Evolutionary conservation across 2,329 filamentous ascomycete species (phyloP).

Genomic region (Domatiomyces catenatus): DNA sequence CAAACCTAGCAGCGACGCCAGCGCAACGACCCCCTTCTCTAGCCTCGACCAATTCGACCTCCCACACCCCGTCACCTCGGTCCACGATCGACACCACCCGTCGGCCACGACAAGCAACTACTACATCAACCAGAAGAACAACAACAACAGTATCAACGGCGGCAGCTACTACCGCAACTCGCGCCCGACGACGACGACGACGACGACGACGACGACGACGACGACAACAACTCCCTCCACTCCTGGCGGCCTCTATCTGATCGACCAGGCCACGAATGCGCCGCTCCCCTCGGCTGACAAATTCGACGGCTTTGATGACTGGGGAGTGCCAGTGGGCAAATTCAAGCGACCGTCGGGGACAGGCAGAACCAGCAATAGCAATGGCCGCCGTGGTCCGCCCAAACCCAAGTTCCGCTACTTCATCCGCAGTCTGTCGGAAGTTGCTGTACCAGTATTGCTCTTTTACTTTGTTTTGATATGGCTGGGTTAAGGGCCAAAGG

Average conservation of each 20-base stretch:
- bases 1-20: slow-evolving; percentile 8
- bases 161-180: slow-evolving; percentile 6
- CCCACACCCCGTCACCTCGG: slow-evolving; percentile 18
- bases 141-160: slow-evolving; percentile 3
- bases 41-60: slow-evolving; percentile 7
- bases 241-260: slow-evolving; percentile 23
- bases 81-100: slow-evolving; percentile 14
- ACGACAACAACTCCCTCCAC: too few relatives aligned
- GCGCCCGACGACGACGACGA: slow-evolving; percentile 10
- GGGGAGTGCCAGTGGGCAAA: slow-evolving; percentile 6
- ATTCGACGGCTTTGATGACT: slow-evolving; percentile 8
- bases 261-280: slow-evolving; percentile 4
- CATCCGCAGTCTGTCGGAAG: slow-evolving; percentile 44
- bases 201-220: slow-evolving; percentile 9
- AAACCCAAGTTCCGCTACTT: slow-evolving; percentile 44
- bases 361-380: slow-evolving; percentile 7
- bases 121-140: slow-evolving; percentile 1
- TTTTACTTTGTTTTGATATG: slow-evolving; percentile 55
- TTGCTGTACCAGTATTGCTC: slow-evolving; percentile 46
- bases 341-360: neutral
- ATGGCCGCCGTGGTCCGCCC: slow-evolving; percentile 27
- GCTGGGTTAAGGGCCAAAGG: slow-evolving; percentile 36
- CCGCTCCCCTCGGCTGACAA: neutral
- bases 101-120: neutral
- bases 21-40: neutral